Evolutionary conservation across 2,329 filamentous ascomycete species (phyloP).

Genomic region (Xylariaceae sp.): DNA sequence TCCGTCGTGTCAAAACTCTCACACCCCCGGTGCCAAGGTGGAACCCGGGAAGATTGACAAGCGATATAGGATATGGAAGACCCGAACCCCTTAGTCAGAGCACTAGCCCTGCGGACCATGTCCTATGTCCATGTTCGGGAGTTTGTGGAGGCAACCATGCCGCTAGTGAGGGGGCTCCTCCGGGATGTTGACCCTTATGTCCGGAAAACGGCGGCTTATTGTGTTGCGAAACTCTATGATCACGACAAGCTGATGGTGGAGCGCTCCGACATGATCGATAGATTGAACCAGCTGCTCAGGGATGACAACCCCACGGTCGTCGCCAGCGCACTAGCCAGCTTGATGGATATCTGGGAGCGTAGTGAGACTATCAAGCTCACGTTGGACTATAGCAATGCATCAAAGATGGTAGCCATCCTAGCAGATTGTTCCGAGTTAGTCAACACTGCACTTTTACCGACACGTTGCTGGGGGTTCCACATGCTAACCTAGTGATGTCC

Average conservation of each 20-base stretch:
- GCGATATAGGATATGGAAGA: conserved; percentile 78
- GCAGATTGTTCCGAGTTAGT: conserved; percentile 94
- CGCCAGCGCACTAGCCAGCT: conserved; percentile 79
- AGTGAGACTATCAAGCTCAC: conserved; percentile 97
- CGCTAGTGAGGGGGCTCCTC: conserved; percentile 75
- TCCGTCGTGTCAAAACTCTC: conserved; percentile 45
- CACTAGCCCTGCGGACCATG: conserved; percentile 87
- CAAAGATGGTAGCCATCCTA: conserved; percentile 94
- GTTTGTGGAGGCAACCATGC: conserved; percentile 86
- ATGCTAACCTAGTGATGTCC: too few species aligned
- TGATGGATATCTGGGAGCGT: conserved; percentile 98
- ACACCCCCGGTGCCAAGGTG: neutral
- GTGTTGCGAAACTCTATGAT: conserved; percentile 95
- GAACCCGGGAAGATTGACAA: conserved; percentile 14
- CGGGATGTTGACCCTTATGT: conserved; percentile 91
- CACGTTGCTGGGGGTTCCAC: conserved; percentile 4
- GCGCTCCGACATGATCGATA: conserved; percentile 83
- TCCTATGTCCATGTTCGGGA: conserved; percentile 96
- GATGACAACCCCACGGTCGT: conserved; percentile 98
- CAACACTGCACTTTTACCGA: neutral
- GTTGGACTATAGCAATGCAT: conserved; percentile 95
- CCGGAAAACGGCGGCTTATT: conserved; percentile 93
- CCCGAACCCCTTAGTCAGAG: conserved; percentile 83
- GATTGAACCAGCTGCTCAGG: conserved; percentile 79
- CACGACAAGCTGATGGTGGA: conserved; percentile 90